Evolutionary conservation across 139 green algal genomes (phyloP).

Genomic region (Closterium sp.): DNA sequence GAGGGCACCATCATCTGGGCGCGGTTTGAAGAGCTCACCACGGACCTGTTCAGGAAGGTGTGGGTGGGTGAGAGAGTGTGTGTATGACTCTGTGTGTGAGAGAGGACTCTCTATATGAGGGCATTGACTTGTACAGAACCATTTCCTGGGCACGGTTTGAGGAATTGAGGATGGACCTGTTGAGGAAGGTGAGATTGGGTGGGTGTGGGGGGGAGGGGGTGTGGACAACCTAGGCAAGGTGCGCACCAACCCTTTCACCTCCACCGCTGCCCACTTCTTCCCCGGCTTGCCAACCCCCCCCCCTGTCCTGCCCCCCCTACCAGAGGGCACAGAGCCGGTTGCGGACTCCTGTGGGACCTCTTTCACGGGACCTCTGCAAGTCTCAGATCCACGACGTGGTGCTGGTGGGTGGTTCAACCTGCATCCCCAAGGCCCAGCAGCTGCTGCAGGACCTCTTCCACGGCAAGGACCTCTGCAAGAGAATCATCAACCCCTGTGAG

Average conservation of each 20-base stretch:
- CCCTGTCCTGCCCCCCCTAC: too few relatives aligned
- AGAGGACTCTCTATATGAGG: too few relatives aligned
- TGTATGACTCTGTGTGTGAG: too few relatives aligned
- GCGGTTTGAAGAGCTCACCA: conserved; percentile 98
- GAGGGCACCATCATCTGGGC: conserved; percentile 79
- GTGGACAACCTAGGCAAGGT: too few relatives aligned
- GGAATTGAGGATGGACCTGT: conserved; percentile 99
- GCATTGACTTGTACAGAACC: conserved; percentile 93
- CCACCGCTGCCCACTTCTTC: too few relatives aligned
- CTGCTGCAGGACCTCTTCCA: conserved; percentile 89
- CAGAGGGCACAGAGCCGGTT: too few relatives aligned
- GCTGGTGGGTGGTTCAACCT: conserved; percentile 94
- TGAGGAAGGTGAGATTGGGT: conserved; percentile 54
- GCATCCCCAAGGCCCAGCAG: conserved; percentile 92
- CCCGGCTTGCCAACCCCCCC: too few relatives aligned
- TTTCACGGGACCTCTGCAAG: conserved; percentile 71
- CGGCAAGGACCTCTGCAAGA: conserved; percentile 70
- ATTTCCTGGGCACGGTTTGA: conserved; percentile 96
- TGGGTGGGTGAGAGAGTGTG: not conserved
- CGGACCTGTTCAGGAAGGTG: conserved; percentile 93
- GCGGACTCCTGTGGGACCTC: not conserved
- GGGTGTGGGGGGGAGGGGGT: too few relatives aligned
- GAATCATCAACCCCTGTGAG: conserved; percentile 99
- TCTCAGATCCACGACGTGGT: conserved; percentile 88
- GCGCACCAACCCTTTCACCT: too few relatives aligned